These are phyloP conservation scores for Camelina laxa DNA, from an alignment of 345 rosid species.

Conservation along the genomic window DNA sequence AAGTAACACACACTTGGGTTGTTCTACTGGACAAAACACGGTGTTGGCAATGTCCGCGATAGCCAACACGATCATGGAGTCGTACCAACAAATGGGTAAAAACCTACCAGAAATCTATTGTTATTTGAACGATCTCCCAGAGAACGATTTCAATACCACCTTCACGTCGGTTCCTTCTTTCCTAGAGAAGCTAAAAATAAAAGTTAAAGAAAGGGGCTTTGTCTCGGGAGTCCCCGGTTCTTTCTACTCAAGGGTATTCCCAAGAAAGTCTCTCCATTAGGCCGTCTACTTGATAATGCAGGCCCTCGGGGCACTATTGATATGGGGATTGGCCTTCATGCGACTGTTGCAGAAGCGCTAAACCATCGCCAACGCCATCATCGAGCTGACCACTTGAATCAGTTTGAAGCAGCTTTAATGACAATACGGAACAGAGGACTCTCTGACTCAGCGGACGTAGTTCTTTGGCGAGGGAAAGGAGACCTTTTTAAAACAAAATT, in stretches of 20 bases:
- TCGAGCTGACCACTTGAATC: no score
- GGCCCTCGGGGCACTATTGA: no score
- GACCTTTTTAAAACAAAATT: no score
- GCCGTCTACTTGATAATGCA: no score
- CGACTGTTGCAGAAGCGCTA: no score
- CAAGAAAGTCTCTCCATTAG: slow-evolving; percentile 40
- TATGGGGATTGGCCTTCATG: no score
- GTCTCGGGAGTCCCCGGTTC: slow-evolving; percentile 50
- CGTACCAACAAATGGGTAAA: background rate
- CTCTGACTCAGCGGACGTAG: no score
- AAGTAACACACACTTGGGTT: slow-evolving; percentile 52
- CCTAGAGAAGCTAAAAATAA: background rate
- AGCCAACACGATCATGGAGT: background rate
- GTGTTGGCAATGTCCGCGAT: slow-evolving; percentile 28
- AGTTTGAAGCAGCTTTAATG: no score
- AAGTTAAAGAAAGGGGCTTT: slow-evolving; percentile 22
- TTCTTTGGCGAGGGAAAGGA: no score
- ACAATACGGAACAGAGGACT: no score
- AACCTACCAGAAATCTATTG: slow-evolving; percentile 37
- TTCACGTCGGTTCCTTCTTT: slow-evolving; percentile 23
- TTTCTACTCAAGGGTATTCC: slow-evolving; percentile 40
- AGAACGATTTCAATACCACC: slow-evolving; percentile 49
- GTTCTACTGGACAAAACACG: slow-evolving; percentile 53
- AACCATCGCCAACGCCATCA: no score
- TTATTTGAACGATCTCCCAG: slow-evolving; percentile 34